Conservation (phyloP, 805 yeast genomes). For the Pichia cabralensis region DNA sequence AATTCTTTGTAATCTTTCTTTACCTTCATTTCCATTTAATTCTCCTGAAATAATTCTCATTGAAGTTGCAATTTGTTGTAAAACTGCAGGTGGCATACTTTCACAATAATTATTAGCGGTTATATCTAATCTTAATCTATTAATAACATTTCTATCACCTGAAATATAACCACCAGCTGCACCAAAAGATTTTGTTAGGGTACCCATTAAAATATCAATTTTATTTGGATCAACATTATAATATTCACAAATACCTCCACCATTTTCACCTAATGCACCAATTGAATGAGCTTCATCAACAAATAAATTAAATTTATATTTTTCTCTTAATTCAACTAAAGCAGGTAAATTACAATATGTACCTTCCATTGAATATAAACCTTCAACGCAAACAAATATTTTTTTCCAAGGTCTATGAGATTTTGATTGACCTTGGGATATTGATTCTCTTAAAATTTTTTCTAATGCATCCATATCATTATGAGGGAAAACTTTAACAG, state of each 20-base stretch:
- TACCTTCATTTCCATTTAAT: constrained; percentile 85
- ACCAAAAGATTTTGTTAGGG: constrained; percentile 94
- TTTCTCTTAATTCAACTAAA: constrained; percentile 61
- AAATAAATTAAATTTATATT: constrained; percentile 81
- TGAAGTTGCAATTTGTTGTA: constrained; percentile 78
- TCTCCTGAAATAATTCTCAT: constrained; percentile 72
- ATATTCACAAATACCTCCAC: constrained; percentile 93
- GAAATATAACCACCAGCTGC: constrained; percentile 98
- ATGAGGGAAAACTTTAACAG: constrained; percentile 85
- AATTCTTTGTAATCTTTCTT: constrained; percentile 80
- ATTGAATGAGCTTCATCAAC: constrained; percentile 98
- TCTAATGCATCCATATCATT: constrained; percentile 81
- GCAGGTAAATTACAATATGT: constrained; percentile 75
- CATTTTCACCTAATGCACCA: constrained; percentile 95
- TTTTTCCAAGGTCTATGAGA: constrained; percentile 95
- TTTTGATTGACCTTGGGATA: constrained; percentile 90
- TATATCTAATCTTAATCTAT: constrained; percentile 62
- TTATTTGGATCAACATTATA: constrained; percentile 68
- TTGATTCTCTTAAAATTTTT: constrained; percentile 66
- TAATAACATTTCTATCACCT: constrained; percentile 59
- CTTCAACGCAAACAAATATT: constrained; percentile 79
- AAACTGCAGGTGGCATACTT: constrained; percentile 81
- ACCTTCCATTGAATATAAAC: constrained; percentile 89
- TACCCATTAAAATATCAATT: constrained; percentile 92
- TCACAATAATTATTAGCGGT: constrained; percentile 74